Evolutionary conservation across 495 filamentous ascomycete species (phyloP).

Genomic region (Tuber melanosporum): DNA sequence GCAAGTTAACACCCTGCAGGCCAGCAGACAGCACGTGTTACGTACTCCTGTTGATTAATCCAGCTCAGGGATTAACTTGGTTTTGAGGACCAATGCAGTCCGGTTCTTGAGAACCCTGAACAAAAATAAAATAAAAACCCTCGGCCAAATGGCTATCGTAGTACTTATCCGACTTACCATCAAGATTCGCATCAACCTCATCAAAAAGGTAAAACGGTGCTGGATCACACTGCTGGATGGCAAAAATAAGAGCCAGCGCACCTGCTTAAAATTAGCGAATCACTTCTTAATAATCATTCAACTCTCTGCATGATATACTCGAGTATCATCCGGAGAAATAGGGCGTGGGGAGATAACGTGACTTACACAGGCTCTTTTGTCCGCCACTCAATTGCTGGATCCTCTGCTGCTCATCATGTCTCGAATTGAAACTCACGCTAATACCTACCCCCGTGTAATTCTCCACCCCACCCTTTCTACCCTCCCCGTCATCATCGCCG

Average conservation of each 20-base stretch:
- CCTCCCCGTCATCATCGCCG: constrained; percentile 56
- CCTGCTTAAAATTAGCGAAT: constrained; percentile 61
- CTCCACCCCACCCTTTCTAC: constrained; percentile 57
- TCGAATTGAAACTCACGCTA: constrained; percentile 96
- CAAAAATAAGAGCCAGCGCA: constrained; percentile 92
- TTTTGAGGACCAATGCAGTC: not conserved
- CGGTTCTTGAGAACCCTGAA: not conserved
- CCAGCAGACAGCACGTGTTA: constrained; percentile 2
- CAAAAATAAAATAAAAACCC: not conserved
- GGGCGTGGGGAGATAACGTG: not conserved
- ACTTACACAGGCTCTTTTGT: constrained; percentile 75
- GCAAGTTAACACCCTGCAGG: not conserved
- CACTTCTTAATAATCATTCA: constrained; percentile 34
- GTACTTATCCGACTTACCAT: constrained; percentile 50
- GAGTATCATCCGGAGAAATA: not conserved
- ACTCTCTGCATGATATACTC: not conserved
- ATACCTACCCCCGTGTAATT: constrained; percentile 98
- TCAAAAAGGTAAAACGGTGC: constrained; percentile 99
- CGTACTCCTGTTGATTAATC: not conserved
- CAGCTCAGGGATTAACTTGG: constrained; percentile 2
- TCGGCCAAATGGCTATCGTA: not conserved
- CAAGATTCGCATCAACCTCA: constrained; percentile 97
- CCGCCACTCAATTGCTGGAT: constrained; percentile 96
- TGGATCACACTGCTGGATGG: constrained; percentile 96
- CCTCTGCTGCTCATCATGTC: constrained; percentile 90